Conservation (phyloP, 2,329 filamentous ascomycete genomes). For the Fusarium globosum region DNA sequence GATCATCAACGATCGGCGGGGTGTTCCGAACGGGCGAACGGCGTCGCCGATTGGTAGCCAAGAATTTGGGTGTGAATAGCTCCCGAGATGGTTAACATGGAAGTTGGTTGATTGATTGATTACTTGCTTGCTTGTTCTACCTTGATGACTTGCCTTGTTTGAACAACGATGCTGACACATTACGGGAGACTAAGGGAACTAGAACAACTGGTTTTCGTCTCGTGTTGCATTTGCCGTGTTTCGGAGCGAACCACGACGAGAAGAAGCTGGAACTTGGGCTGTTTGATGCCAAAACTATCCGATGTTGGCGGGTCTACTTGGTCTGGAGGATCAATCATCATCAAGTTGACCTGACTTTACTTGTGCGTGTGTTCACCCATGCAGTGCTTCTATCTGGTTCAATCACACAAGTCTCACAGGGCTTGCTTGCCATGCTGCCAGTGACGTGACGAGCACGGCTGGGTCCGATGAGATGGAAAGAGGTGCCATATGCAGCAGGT, state of each 20-base stretch:
- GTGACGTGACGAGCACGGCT: conserved; percentile 1
- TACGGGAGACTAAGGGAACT: conserved; percentile 1
- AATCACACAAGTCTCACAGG: background rate
- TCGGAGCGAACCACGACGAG: background rate
- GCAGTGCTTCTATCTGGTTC: conserved; percentile 1
- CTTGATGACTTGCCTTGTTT: conserved; percentile 24
- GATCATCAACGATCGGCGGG: conserved; percentile 37
- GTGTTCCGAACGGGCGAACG: conserved; percentile 35
- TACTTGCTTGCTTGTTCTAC: background rate
- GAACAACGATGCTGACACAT: conserved; percentile 7
- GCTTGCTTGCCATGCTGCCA: conserved; percentile 3
- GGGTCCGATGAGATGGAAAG: background rate
- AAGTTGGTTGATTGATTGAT: background rate
- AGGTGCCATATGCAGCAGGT: conserved; percentile 27
- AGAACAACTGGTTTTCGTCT: background rate
- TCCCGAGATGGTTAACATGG: conserved; percentile 3
- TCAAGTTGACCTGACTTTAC: background rate
- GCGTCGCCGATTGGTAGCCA: conserved; percentile 40
- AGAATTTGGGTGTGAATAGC: conserved; percentile 9
- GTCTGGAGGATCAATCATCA: background rate
- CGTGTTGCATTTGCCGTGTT: background rate
- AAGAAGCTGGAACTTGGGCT: background rate
- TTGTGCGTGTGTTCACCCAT: background rate
- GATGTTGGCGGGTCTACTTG: background rate
- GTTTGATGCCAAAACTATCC: conserved; percentile 5